Evolutionary conservation across 768 basidiomycete genomes (phyloP).

Genomic region (Arthromyces matolae): DNA sequence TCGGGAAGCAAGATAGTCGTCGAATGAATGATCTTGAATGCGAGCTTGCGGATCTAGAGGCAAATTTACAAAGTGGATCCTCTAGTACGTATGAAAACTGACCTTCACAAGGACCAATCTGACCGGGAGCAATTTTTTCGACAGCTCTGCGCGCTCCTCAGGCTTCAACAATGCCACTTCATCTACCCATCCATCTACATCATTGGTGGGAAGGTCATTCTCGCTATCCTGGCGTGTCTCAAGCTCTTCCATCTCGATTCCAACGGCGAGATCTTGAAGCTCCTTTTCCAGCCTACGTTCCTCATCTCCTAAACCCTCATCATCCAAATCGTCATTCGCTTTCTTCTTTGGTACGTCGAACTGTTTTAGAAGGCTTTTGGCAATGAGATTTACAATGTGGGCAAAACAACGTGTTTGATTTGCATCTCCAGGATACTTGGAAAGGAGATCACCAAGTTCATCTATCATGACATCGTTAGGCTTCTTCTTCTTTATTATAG

Average conservation of each 20-base stretch:
- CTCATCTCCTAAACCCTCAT: slow-evolving; percentile 18
- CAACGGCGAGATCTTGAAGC: slow-evolving; percentile 8
- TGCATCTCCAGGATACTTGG: slow-evolving; percentile 16
- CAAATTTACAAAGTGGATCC: too few species aligned
- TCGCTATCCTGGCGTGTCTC: too few species aligned
- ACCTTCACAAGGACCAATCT: slow-evolving; percentile 25
- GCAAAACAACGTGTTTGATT: slow-evolving; percentile 32
- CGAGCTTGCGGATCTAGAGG: too few species aligned
- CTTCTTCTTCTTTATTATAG: too few species aligned
- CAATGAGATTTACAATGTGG: slow-evolving; percentile 36
- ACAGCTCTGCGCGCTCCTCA: too few species aligned
- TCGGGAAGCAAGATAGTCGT: slow-evolving; percentile 26
- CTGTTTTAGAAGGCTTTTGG: slow-evolving; percentile 25
- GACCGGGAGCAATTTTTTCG: slow-evolving; percentile 16
- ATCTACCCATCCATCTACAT: too few species aligned
- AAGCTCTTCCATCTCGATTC: slow-evolving; percentile 12
- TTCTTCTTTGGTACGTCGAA: slow-evolving; percentile 28
- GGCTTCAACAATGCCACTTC: too few species aligned
- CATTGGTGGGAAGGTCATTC: too few species aligned
- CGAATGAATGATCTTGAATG: too few species aligned
- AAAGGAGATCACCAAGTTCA: slow-evolving; percentile 20
- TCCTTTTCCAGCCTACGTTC: slow-evolving; percentile 4
- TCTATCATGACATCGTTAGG: slow-evolving; percentile 34
- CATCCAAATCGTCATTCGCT: slow-evolving; percentile 8
- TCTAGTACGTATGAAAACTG: too few species aligned